Evolutionary conservation across 495 filamentous ascomycete genomes (phyloP).

Genomic region (Penicillium verhagenii): DNA sequence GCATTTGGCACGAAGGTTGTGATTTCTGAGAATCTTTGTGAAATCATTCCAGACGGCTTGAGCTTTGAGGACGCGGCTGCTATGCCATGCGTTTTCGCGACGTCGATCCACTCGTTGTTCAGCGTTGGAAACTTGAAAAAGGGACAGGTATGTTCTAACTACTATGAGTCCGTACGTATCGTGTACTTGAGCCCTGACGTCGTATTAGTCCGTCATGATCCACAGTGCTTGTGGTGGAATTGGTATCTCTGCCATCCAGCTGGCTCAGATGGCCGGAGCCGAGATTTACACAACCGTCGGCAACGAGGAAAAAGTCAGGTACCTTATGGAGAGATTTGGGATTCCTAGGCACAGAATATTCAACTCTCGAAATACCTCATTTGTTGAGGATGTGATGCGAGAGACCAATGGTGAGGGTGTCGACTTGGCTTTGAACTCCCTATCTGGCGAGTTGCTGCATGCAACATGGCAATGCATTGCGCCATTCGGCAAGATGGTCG

Average conservation of each 20-base stretch:
- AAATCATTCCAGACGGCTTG: constrained; percentile 32
- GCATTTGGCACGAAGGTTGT: constrained; percentile 26
- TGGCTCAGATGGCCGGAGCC: constrained; percentile 19
- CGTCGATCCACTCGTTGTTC: constrained; percentile 38
- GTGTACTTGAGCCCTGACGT: not conserved
- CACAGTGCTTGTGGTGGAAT: constrained; percentile 29
- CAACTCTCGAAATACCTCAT: not conserved
- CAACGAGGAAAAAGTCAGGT: constrained; percentile 31
- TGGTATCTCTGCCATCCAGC: constrained; percentile 26
- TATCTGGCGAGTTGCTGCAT: constrained; percentile 23
- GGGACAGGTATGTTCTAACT: not conserved
- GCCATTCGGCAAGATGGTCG: constrained; percentile 29
- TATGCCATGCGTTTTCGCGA: constrained; percentile 40
- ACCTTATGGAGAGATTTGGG: constrained; percentile 20
- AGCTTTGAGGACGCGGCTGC: constrained; percentile 44
- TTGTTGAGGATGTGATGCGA: constrained; percentile 2
- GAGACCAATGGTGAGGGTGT: constrained; percentile 17
- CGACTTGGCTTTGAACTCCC: constrained; percentile 27
- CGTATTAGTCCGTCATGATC: not conserved
- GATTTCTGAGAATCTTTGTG: constrained; percentile 19
- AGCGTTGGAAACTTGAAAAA: constrained; percentile 28
- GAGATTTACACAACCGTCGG: constrained; percentile 36
- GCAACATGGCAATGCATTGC: constrained; percentile 27
- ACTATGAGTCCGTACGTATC: not conserved
- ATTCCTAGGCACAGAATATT: constrained; percentile 22